Conservation (phyloP, 1,284 basidiomycete genomes). For the Cutaneotrichosporon cutaneum region DNA sequence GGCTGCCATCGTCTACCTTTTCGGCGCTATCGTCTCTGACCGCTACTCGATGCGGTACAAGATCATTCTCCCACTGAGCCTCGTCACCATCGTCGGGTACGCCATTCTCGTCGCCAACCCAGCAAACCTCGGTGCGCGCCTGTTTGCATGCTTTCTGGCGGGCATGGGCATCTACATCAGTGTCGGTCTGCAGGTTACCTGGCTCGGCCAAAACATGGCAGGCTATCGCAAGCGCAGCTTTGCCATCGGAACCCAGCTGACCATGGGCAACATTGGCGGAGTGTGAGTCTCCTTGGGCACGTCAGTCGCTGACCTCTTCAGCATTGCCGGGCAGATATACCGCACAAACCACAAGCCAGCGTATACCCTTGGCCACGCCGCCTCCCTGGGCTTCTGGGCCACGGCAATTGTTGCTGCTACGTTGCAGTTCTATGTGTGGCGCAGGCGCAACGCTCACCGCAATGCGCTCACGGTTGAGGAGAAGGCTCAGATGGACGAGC, state of each 20-base stretch:
- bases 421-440: constrained; percentile 17
- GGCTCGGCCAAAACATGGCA: constrained; percentile 31
- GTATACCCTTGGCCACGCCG: constrained; percentile 20
- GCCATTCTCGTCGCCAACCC: constrained; percentile 24
- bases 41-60: constrained; percentile 18
- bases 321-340: constrained; percentile 25
- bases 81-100: constrained; percentile 25
- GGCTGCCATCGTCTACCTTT: constrained; percentile 22
- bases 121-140: constrained; percentile 16
- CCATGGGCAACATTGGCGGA: constrained; percentile 36
- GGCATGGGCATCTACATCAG: constrained; percentile 33
- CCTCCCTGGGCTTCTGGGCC: constrained; percentile 14
- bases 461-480: constrained; percentile 14
- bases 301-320: background rate
- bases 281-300: background rate
- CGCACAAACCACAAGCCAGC: constrained; percentile 15
- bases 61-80: constrained; percentile 14
- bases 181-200: constrained; percentile 36
- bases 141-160: constrained; percentile 32
- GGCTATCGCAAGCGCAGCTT: constrained; percentile 35
- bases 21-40: constrained; percentile 20
- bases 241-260: constrained; percentile 34
- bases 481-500: constrained; percentile 18
- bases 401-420: constrained; percentile 14
- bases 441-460: constrained; percentile 13